Conservation (phyloP, 83 land plant genomes). For the Larix sibirica region DNA sequence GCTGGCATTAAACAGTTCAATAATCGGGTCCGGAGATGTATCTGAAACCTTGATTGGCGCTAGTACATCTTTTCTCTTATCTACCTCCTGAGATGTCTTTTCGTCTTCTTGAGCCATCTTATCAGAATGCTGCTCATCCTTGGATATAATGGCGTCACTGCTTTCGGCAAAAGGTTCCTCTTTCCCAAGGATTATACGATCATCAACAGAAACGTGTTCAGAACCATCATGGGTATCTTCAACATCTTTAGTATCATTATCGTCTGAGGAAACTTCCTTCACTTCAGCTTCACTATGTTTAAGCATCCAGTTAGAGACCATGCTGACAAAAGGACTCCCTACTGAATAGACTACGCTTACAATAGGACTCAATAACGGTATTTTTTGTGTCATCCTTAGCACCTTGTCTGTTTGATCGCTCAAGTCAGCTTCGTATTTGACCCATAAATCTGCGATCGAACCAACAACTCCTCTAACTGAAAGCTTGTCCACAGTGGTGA, state of each 20-base stretch:
- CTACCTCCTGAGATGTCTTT: neutral
- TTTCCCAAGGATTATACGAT: neutral
- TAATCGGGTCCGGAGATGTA: neutral
- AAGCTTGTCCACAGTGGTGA: neutral
- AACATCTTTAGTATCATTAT: neutral
- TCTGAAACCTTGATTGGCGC: neutral
- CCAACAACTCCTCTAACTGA: slow-evolving; percentile 2
- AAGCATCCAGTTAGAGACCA: slow-evolving; percentile 10
- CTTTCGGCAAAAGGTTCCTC: neutral
- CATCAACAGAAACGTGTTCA: neutral
- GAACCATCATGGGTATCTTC: neutral
- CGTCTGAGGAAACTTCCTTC: neutral
- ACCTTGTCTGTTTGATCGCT: neutral
- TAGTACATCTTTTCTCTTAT: neutral
- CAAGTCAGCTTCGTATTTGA: neutral
- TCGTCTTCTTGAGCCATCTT: neutral
- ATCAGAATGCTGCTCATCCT: neutral
- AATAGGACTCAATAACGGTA: slow-evolving; percentile 6
- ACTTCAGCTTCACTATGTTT: slow-evolving; percentile 10
- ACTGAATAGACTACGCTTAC: neutral
- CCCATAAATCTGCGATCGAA: slow-evolving; percentile 6
- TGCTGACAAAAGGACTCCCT: neutral
- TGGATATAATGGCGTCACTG: neutral
- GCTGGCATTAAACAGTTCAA: slow-evolving; percentile 4
- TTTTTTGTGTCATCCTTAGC: slow-evolving; percentile 3